These are phyloP conservation scores for Chlorociboria aeruginascens DNA, from an alignment of 495 filamentous ascomycete species.

Conservation along the genomic window DNA sequence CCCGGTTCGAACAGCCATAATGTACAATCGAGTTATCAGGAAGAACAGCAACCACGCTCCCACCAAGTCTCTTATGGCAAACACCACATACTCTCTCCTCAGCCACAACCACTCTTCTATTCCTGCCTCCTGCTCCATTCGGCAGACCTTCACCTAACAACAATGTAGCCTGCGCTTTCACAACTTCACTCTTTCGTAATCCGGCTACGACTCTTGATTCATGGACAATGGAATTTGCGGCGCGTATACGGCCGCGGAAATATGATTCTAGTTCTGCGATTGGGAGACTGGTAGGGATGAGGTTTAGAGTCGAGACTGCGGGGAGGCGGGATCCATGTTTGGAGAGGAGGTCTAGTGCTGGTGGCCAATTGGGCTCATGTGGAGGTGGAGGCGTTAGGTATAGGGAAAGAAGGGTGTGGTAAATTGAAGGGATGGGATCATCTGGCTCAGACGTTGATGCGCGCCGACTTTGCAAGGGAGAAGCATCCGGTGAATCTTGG, in stretches of 20 bases:
- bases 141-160: constrained; percentile 51
- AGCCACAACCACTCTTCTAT: constrained; percentile 61
- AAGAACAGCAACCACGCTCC: constrained; percentile 61
- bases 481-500: constrained; percentile 30
- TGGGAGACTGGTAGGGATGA: constrained; percentile 73
- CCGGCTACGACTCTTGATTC: constrained; percentile 65
- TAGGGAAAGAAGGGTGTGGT: constrained; percentile 78
- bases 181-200: constrained; percentile 59
- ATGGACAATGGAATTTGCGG: constrained; percentile 68
- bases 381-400: constrained; percentile 77
- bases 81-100: constrained; percentile 86
- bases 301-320: constrained; percentile 65
- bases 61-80: constrained; percentile 84
- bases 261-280: constrained; percentile 77
- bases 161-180: constrained; percentile 57
- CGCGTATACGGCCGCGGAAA: constrained; percentile 81
- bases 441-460: constrained; percentile 37
- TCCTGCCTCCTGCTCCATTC: constrained; percentile 44
- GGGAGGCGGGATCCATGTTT: constrained; percentile 87
- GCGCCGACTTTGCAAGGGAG: constrained; percentile 25
- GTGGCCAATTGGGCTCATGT: constrained; percentile 58
- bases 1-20: constrained; percentile 61
- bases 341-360: constrained; percentile 77
- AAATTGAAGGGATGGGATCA: constrained; percentile 59
- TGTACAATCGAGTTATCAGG: constrained; percentile 61